phyloP scores from a whole-genome alignment of 768 basidiomycete species.

The Trametes meyenii region DNA sequence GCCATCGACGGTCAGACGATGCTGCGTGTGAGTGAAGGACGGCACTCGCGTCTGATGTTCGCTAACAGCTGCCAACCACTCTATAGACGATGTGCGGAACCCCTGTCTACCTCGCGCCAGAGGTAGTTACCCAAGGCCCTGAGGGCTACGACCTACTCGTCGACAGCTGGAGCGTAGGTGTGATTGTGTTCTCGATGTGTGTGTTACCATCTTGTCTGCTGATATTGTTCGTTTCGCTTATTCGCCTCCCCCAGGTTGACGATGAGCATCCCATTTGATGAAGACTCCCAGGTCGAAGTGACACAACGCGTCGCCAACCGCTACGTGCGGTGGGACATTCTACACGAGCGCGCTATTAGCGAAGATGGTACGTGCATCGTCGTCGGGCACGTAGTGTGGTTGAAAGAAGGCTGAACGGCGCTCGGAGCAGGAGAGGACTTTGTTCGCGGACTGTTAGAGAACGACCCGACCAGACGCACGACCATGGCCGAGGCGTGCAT shows the following conservation, averaged over 20 bases:
- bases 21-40: constrained; percentile 57
- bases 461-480: constrained; percentile 66
- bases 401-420: neutral
- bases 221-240: neutral
- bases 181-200: constrained; percentile 89
- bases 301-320: constrained; percentile 59
- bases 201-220: constrained; percentile 25
- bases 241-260: constrained; percentile 57
- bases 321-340: constrained; percentile 60
- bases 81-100: constrained; percentile 95
- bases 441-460: constrained; percentile 61
- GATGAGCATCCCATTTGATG: constrained; percentile 76
- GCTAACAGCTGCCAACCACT: constrained; percentile 6
- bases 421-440: constrained; percentile 59
- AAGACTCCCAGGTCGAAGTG: constrained; percentile 59
- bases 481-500: constrained; percentile 63
- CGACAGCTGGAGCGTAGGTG: constrained; percentile 95
- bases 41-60: constrained; percentile 4
- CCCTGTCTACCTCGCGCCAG: constrained; percentile 90
- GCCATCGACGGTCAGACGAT: constrained; percentile 80
- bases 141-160: constrained; percentile 87
- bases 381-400: neutral
- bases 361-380: constrained; percentile 50
- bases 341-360: constrained; percentile 45
- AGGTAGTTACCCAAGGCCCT: constrained; percentile 71